Evolutionary conservation across 371 early-diverging fungal genomes (phyloP), one percentile per base, ranked within the genome.

Genomic region (Mucor saturninus): DNA sequence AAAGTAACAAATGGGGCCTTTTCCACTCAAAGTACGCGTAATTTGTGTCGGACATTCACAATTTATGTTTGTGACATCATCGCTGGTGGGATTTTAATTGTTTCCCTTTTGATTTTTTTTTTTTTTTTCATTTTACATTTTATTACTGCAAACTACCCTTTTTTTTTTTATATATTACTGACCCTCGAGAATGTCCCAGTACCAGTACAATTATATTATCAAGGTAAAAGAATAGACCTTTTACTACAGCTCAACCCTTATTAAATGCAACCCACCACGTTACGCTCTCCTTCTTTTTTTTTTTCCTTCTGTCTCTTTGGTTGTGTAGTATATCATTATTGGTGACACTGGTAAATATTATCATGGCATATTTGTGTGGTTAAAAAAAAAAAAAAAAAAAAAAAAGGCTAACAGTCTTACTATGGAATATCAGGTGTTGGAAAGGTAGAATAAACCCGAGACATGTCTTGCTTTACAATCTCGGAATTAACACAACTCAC

Each of bases 331-430:
- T 69, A 91, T 91, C 56, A 91, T 91, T 62, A 91, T 91, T 65
- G 92, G 92, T 43, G 92, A 92, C 76, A 89, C 92, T 55, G 92
- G 91, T 87, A 88, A 52, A 13, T 31, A 50, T 15, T 53, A 53
- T 28, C 11, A 13, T 7, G 69, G 37, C 31, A n/a, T 38, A 6
- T 21, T 21, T 21, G 21, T 21, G 21, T 21, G 21, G 21, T 50
- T 7, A 21, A 39, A 45, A 9, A 14, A 40, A 26, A 54, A 8
- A 54, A 32, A 53, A 53, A 43, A 45, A 46, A 26, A 46, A n/a
- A 42, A 13, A 37, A 32, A 11, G 26, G 35, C 32, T 21, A 21
- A 21, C 21, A 21, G 21, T 21, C 21, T 21, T 21, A 15, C 8
- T 39, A 29, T 28, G 31, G 38, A 39, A 52, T 57, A 8, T 14